Conservation (phyloP, 192 early-diverging fungal genomes). For the Coemansia biformis region DNA sequence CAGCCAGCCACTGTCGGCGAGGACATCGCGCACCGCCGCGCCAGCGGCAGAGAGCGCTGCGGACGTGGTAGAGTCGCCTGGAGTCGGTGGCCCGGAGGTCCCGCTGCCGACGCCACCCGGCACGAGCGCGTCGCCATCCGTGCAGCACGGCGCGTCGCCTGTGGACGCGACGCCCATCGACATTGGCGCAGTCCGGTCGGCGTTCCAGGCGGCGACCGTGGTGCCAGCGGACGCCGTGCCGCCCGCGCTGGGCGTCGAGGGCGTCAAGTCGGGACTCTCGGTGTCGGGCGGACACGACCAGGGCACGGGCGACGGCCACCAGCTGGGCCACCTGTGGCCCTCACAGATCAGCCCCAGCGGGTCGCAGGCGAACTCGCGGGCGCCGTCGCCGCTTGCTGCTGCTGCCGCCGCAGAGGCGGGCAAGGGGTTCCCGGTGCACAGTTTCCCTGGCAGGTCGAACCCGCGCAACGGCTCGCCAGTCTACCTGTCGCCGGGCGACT, state of each 20-base stretch:
- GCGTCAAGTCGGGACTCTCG: constrained; percentile 35
- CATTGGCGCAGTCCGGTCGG: too few species aligned
- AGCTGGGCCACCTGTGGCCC: constrained; percentile 42
- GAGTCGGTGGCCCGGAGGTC: too few species aligned
- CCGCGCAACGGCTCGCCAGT: constrained; percentile 48
- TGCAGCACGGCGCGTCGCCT: too few species aligned
- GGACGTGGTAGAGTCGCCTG: too few species aligned
- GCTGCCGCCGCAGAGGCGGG: neutral
- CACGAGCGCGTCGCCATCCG: too few species aligned
- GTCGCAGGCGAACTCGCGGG: constrained; percentile 34
- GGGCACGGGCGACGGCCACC: constrained; percentile 14
- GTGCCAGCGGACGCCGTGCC: neutral
- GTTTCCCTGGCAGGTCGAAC: constrained; percentile 30
- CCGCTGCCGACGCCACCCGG: too few species aligned
- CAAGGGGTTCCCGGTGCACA: constrained; percentile 1
- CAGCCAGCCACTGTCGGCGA: too few species aligned
- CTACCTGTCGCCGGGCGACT: constrained; percentile 42
- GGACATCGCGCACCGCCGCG: neutral
- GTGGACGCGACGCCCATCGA: too few species aligned
- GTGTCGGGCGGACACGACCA: constrained; percentile 44
- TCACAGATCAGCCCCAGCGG: constrained; percentile 47
- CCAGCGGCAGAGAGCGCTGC: neutral
- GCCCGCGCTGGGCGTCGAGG: constrained; percentile 8
- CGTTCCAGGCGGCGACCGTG: neutral
- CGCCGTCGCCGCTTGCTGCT: constrained; percentile 11